phyloP scores from a whole-genome alignment of 805 yeast species.

The Starmera dryadoides region DNA sequence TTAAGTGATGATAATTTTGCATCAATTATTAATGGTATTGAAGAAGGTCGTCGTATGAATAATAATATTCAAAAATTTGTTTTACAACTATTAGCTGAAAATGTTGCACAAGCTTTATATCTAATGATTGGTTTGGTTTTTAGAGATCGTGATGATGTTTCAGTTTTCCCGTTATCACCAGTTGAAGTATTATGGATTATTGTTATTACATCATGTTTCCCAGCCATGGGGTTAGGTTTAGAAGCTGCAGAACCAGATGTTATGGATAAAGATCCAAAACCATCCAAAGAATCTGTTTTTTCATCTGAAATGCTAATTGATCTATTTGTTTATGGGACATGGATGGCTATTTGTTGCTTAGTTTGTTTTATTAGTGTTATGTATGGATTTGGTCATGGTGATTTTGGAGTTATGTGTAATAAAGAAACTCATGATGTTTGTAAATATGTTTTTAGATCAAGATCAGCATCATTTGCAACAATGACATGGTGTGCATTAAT shows the following conservation, averaged over 20 bases:
- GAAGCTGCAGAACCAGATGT: conserved; percentile 59
- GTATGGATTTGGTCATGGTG: conserved; percentile 61
- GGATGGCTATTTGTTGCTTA: conserved; percentile 68
- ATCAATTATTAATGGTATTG: conserved; percentile 69
- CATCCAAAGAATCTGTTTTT: conserved; percentile 46
- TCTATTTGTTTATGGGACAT: conserved; percentile 64
- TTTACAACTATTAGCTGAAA: conserved; percentile 63
- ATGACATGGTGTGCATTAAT: conserved; percentile 85
- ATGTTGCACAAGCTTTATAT: conserved; percentile 63
- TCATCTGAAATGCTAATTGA: conserved; percentile 63
- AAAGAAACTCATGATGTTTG: conserved; percentile 39
- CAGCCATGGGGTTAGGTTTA: conserved; percentile 76
- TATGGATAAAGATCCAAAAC: conserved; percentile 59
- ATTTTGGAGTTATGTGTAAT: conserved; percentile 63
- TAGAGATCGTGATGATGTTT: conserved; percentile 50
- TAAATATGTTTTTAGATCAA: conserved; percentile 58
- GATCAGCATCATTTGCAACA: conserved; percentile 71
- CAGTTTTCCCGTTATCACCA: conserved; percentile 80
- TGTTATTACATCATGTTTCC: conserved; percentile 74
- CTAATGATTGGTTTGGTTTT: conserved; percentile 70
- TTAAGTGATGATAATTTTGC: conserved; percentile 74
- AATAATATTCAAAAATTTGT: conserved; percentile 75
- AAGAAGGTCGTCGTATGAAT: conserved; percentile 77
- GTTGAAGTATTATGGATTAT: conserved; percentile 77
- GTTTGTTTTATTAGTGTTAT: conserved; percentile 56